These are phyloP conservation scores for Lycium barbarum DNA, from an alignment of 257 asterid genomes.

Conservation along the genomic window DNA sequence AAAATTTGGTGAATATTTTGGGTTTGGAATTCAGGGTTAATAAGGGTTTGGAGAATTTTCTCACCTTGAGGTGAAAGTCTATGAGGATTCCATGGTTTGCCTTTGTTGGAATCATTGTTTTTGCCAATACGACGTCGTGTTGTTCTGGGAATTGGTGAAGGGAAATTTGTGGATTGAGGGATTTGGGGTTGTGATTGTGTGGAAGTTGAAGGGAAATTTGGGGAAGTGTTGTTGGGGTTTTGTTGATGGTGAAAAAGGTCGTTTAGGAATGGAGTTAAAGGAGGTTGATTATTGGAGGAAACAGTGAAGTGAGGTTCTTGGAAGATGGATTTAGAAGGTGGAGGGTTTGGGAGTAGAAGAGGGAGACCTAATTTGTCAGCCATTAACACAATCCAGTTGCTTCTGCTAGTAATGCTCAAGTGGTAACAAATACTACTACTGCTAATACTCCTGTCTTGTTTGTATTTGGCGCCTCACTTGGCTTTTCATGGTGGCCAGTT, in stretches of 20 bases:
- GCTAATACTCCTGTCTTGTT: neutral
- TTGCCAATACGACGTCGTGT: slow-evolving; percentile 75
- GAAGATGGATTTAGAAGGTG: slow-evolving; percentile 74
- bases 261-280: slow-evolving; percentile 53
- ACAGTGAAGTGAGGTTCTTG: slow-evolving; percentile 56
- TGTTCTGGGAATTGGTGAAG: slow-evolving; percentile 50
- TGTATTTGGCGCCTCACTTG: neutral
- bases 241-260: slow-evolving; percentile 49
- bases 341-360: slow-evolving; percentile 83
- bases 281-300: slow-evolving; percentile 38
- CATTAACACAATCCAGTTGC: slow-evolving; percentile 40
- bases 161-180: slow-evolving; percentile 24
- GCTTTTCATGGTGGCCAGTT: slow-evolving; percentile 11
- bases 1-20: slow-evolving; percentile 47
- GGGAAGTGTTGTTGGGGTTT: slow-evolving; percentile 39
- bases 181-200: neutral
- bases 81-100: slow-evolving; percentile 79
- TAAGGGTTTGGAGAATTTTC: slow-evolving; percentile 59
- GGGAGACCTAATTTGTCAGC: slow-evolving; percentile 90
- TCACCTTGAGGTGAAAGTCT: slow-evolving; percentile 77
- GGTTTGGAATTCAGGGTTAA: slow-evolving; percentile 55
- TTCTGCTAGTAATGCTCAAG: neutral
- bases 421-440: neutral
- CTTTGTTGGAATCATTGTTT: slow-evolving; percentile 69
- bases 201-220: slow-evolving; percentile 42